Evolutionary conservation across 768 basidiomycete species (phyloP), one percentile per base, ranked within the genome.

Genomic region (Hygrophoropsis aurantiaca): DNA sequence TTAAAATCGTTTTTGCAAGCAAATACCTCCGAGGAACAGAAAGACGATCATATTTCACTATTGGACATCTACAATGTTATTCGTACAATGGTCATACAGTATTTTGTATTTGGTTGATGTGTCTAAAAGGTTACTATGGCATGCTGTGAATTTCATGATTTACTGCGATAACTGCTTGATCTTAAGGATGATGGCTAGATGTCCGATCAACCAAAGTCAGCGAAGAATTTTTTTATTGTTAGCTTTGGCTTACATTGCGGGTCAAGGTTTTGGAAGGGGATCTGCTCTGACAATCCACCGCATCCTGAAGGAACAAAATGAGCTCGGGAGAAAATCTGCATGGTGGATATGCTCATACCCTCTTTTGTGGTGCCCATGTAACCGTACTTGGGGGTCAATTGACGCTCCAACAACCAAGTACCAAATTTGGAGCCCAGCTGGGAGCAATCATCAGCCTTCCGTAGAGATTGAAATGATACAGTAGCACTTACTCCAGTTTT

Each of bases 331-430:
- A 56, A 34, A 49, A 55, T 42, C 34, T 49, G 27, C 10, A 9
- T 38, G 36, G 8, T 16, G 19, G 15, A 9, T 40, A 33, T 16
- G 21, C n/a, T 58, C 23, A 13, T 42, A 63, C 65, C 76, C 66
- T 90, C 87, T 71, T 85, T 87, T 44, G 76, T 78, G 18, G 81
- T 81, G 49, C 88, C 88, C 71, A 93, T 84, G 73, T 92, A 90
- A 11, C 76, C 82, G 59, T 85, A 94, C 59, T 77, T 85, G 35
- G 90, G 90, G 11, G 86, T 85, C 49, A 92, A 80, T 56, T 75
- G 71, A 55, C 90, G 85, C 66, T 92, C 90, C 19, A 94, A 73
- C 24, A 92, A 74, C 88, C 89, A 93, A 0, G 90, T 90, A 19
- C 91, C 91, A 58, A 80, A 86, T 68, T 85, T 88, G 35, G 85